These are phyloP conservation scores for Penicillium aurantiogriseum DNA, from an alignment of 2,329 filamentous ascomycete genomes.

Conservation along the genomic window DNA sequence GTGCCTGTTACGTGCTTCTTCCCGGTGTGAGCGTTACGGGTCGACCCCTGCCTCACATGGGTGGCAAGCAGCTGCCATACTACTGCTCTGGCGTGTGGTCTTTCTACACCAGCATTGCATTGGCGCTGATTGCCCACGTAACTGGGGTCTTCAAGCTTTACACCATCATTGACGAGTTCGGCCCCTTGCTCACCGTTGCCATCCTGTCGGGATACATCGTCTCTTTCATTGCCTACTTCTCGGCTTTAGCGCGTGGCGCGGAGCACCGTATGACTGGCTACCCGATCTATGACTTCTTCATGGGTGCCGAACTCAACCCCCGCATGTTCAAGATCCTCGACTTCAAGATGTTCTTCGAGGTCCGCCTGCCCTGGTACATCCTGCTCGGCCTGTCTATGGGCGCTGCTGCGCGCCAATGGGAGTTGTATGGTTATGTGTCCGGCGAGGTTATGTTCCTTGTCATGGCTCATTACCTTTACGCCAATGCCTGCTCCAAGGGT, in stretches of 20 bases:
- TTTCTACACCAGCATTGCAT: slow-evolving; percentile 79
- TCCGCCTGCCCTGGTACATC: slow-evolving; percentile 89
- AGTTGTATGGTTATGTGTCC: slow-evolving; percentile 79
- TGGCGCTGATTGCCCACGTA: slow-evolving; percentile 72
- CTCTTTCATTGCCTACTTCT: slow-evolving; percentile 80
- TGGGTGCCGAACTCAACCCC: slow-evolving; percentile 84
- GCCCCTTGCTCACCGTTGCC: slow-evolving; percentile 85
- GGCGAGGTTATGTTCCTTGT: slow-evolving; percentile 81
- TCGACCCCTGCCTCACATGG: slow-evolving; percentile 78
- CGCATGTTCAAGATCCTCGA: slow-evolving; percentile 80
- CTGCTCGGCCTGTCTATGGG: slow-evolving; percentile 75
- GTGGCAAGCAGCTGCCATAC: slow-evolving; percentile 84
- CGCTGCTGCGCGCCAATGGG: slow-evolving; percentile 77
- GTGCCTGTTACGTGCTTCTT: slow-evolving; percentile 75
- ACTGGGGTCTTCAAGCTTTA: slow-evolving; percentile 85
- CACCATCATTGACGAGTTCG: slow-evolving; percentile 92
- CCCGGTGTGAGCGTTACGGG: slow-evolving; percentile 86
- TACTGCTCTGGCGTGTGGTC: slow-evolving; percentile 89
- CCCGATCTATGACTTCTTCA: slow-evolving; percentile 83
- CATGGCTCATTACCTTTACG: slow-evolving; percentile 88
- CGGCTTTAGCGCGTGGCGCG: slow-evolving; percentile 73
- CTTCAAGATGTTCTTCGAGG: slow-evolving; percentile 96
- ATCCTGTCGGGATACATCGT: slow-evolving; percentile 88
- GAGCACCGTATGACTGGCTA: slow-evolving; percentile 90
- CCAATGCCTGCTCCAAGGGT: slow-evolving; percentile 87